These are phyloP conservation scores for Cyclocybe cylindracea DNA, from an alignment of 768 basidiomycete species.

Conservation along the genomic window DNA sequence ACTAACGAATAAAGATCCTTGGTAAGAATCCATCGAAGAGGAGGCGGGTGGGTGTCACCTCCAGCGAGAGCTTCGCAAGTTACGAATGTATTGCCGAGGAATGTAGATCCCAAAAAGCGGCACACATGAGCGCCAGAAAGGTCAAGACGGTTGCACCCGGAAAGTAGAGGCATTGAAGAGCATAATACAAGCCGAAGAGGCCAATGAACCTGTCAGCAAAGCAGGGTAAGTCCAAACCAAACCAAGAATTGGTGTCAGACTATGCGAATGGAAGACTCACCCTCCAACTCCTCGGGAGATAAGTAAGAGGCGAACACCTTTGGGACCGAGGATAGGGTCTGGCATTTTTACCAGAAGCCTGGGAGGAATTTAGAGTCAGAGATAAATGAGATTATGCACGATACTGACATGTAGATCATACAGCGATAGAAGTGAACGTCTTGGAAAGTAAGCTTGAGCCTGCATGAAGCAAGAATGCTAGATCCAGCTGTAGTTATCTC, in stretches of 20 bases:
- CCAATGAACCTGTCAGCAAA: conserved; percentile 63
- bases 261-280: conserved; percentile 25
- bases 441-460: conserved; percentile 7
- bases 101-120: conserved; percentile 61
- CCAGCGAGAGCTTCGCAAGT: conserved; percentile 53
- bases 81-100: conserved; percentile 58
- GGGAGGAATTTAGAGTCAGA: not conserved
- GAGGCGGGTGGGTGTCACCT: conserved; percentile 23
- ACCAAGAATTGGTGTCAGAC: not conserved
- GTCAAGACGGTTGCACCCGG: conserved; percentile 77
- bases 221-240: no score
- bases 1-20: conserved; percentile 33
- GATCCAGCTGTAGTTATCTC: not conserved
- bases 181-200: conserved; percentile 64
- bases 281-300: conserved; percentile 64
- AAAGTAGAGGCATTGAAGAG: conserved; percentile 71
- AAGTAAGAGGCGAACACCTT: conserved; percentile 61
- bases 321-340: conserved; percentile 70
- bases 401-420: conserved; percentile 48
- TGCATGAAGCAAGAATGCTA: not conserved
- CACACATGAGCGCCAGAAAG: conserved; percentile 69
- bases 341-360: conserved; percentile 14
- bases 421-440: conserved; percentile 38
- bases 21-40: no score
- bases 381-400: conserved; percentile 39